Evolutionary conservation across 257 asterid genomes (phyloP).

Genomic region (Capsicum baccatum): DNA sequence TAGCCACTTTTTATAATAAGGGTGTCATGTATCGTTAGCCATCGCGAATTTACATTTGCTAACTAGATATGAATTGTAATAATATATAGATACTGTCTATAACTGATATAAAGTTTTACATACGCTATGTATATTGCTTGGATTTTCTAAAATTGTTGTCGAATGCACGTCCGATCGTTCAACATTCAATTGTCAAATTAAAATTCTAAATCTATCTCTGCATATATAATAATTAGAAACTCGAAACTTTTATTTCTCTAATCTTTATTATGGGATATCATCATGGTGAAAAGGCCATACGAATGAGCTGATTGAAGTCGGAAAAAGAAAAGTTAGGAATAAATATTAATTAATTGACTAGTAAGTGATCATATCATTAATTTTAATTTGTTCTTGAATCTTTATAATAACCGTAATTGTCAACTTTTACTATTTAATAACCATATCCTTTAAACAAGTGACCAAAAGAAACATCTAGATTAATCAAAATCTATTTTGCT

Average conservation of each 20-base stretch:
- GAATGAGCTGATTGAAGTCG: not conserved
- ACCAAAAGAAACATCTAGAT: slow-evolving; percentile 13
- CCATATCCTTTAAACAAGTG: not conserved
- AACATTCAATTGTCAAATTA: not conserved
- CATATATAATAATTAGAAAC: not conserved
- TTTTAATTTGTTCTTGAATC: not conserved
- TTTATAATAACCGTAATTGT: not conserved
- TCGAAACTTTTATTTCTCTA: not conserved
- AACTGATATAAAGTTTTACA: not conserved
- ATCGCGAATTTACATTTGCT: not conserved
- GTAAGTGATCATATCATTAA: not conserved
- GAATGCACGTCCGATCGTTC: not conserved
- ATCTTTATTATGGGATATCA: not conserved
- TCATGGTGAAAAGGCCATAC: not conserved
- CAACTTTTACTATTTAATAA: not conserved
- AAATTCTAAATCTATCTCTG: not conserved
- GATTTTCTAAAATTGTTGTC: not conserved
- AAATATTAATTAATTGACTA: slow-evolving; percentile 8
- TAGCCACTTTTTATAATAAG: too few species aligned
- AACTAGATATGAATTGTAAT: not conserved
- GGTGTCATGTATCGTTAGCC: not conserved
- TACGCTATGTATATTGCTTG: not conserved
- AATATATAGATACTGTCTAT: not conserved
- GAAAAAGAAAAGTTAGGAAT: not conserved
- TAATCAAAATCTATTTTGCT: not conserved